These are phyloP conservation scores for Lolium rigidum DNA, from an alignment of 176 grass and related monocot genomes.

Conservation along the genomic window DNA sequence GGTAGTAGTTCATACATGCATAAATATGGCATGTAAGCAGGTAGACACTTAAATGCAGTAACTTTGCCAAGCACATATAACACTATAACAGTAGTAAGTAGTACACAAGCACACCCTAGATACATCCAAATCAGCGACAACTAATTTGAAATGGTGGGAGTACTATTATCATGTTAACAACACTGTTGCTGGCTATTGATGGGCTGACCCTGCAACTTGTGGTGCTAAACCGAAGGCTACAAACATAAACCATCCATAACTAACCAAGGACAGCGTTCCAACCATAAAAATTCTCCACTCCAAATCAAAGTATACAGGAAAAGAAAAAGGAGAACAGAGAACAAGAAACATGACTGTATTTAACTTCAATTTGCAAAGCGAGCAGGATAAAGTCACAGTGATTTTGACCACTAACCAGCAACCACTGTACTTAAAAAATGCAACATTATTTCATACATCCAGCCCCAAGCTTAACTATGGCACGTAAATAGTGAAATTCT, in stretches of 20 bases:
- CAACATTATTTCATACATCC: no score
- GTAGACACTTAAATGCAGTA: constrained; percentile 20
- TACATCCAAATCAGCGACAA: no score
- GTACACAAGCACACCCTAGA: no score
- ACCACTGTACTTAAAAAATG: neutral
- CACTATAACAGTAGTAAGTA: no score
- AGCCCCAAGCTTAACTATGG: no score
- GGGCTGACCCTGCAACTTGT: neutral
- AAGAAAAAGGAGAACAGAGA: neutral
- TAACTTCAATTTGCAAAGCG: constrained; percentile 18
- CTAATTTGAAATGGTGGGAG: no score
- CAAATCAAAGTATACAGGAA: neutral
- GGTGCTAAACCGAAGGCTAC: neutral
- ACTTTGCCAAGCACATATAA: constrained; percentile 28
- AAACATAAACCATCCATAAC: constrained; percentile 19
- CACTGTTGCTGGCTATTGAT: neutral
- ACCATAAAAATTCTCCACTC: neutral
- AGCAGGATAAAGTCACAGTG: neutral
- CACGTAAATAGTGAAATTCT: no score
- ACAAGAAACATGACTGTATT: neutral
- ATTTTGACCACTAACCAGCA: neutral
- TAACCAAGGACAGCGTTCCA: neutral
- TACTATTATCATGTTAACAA: neutral
- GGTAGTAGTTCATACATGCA: constrained; percentile 27
- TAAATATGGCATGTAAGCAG: constrained; percentile 34